phyloP scores from a whole-genome alignment of 1,284 basidiomycete genomes.

The Sanghuangporus sanghuang region DNA sequence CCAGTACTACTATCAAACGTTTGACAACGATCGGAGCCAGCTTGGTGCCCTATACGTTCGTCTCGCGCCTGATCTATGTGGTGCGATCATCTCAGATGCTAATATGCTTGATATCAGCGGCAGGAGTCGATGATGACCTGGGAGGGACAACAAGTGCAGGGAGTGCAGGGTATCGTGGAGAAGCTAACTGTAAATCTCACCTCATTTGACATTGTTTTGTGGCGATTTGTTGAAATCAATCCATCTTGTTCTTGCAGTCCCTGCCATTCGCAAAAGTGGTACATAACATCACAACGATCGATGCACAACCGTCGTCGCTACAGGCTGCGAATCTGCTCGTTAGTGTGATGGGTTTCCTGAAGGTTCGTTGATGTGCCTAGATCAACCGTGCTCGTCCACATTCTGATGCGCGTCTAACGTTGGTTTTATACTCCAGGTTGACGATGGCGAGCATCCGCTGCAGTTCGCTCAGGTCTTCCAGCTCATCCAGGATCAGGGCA shows the following conservation, averaged over 20 bases:
- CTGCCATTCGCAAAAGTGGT: constrained; percentile 81
- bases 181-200: constrained; percentile 66
- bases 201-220: background rate
- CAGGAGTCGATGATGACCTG: constrained; percentile 85
- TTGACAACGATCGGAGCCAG: constrained; percentile 53
- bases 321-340: constrained; percentile 70
- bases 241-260: constrained; percentile 37
- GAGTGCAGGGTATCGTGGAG: constrained; percentile 60
- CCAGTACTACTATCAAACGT: constrained; percentile 71
- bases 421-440: constrained; percentile 50
- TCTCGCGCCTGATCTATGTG: constrained; percentile 24
- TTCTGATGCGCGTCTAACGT: background rate
- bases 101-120: constrained; percentile 48
- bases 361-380: constrained; percentile 41
- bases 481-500: constrained; percentile 70
- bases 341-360: constrained; percentile 81
- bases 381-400: background rate
- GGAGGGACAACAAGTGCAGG: constrained; percentile 67
- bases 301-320: constrained; percentile 82
- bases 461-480: constrained; percentile 92
- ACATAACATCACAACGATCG: constrained; percentile 82
- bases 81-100: background rate
- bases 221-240: background rate
- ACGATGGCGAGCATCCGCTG: constrained; percentile 73
- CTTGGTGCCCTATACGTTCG: constrained; percentile 72